Evolutionary conservation across 805 yeast species (phyloP).

Genomic region (Hanseniaspora guilliermondii): DNA sequence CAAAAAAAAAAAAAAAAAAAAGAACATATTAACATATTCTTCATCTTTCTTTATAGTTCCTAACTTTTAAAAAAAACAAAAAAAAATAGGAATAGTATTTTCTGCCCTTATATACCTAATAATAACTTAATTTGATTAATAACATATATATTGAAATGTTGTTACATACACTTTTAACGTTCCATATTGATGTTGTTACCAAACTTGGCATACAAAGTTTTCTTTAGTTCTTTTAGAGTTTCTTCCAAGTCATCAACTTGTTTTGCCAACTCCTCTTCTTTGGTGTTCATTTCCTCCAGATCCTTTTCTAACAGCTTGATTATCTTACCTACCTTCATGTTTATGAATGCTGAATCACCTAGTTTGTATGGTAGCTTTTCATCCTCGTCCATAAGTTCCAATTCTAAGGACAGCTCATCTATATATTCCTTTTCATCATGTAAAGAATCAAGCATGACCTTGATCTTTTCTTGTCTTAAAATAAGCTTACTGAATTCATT

Average conservation of each 20-base stretch:
- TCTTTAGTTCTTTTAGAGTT: constrained; percentile 50
- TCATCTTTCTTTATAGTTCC: too few species aligned
- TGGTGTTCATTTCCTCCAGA: constrained; percentile 38
- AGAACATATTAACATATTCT: too few species aligned
- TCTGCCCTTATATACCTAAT: background rate
- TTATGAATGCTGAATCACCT: constrained; percentile 55
- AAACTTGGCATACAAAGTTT: constrained; percentile 70
- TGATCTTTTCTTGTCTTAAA: constrained; percentile 49
- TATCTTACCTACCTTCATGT: constrained; percentile 52
- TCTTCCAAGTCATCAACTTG: constrained; percentile 42
- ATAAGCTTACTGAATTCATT: constrained; percentile 79
- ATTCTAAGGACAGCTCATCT: constrained; percentile 73
- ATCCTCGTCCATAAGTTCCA: constrained; percentile 73
- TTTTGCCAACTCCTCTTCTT: constrained; percentile 36
- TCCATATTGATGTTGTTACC: constrained; percentile 84
- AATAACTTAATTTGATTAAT: background rate
- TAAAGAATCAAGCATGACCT: constrained; percentile 36
- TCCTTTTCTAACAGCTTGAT: constrained; percentile 56
- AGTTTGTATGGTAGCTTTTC: constrained; percentile 62
- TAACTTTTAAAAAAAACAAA: too few species aligned
- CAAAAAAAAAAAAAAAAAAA: too few species aligned
- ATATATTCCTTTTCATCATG: constrained; percentile 71
- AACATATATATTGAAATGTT: background rate
- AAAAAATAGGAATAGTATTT: too few species aligned
- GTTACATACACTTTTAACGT: constrained; percentile 25